Conservation (phyloP, 352 stramenopile genomes). For the Phytophthora capsici region DNA sequence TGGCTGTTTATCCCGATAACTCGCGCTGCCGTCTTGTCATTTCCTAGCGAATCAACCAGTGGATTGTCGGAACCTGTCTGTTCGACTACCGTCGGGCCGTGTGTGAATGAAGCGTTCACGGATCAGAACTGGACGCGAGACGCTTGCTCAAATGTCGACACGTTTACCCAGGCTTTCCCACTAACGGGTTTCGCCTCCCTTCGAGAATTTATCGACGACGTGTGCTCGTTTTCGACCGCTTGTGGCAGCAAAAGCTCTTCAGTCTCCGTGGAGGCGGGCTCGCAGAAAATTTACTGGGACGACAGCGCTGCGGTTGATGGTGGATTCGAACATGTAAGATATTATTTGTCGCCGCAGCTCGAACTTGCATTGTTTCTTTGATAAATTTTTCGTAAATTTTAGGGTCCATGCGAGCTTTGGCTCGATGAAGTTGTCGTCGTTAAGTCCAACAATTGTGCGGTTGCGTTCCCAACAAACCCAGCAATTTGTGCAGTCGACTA, state of each 20-base stretch:
- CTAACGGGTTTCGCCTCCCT: slow-evolving; percentile 28
- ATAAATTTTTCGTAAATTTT: background rate
- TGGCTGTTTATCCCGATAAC: background rate
- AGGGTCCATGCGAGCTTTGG: slow-evolving; percentile 59
- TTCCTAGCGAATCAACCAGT: background rate
- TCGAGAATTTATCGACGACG: slow-evolving; percentile 33
- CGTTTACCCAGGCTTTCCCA: slow-evolving; percentile 33
- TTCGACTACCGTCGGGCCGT: slow-evolving; percentile 9
- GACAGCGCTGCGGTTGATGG: slow-evolving; percentile 28
- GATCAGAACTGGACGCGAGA: slow-evolving; percentile 33
- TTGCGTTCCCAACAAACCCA: slow-evolving; percentile 34
- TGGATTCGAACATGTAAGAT: slow-evolving; percentile 33
- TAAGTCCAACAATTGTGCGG: slow-evolving; percentile 44
- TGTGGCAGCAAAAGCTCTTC: slow-evolving; percentile 4
- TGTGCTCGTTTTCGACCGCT: slow-evolving; percentile 16
- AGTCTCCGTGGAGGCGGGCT: slow-evolving; percentile 18
- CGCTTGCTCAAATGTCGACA: slow-evolving; percentile 35
- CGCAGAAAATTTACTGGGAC: slow-evolving; percentile 28
- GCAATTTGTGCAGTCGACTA: slow-evolving; percentile 52
- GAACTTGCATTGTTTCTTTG: background rate
- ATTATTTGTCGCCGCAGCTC: background rate
- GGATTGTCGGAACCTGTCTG: slow-evolving; percentile 8
- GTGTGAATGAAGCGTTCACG: slow-evolving; percentile 17
- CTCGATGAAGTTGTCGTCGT: slow-evolving; percentile 42
- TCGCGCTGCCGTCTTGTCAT: slow-evolving; percentile 17